phyloP scores from a whole-genome alignment of 495 filamentous ascomycete species.

The Aspergillus affinis region DNA sequence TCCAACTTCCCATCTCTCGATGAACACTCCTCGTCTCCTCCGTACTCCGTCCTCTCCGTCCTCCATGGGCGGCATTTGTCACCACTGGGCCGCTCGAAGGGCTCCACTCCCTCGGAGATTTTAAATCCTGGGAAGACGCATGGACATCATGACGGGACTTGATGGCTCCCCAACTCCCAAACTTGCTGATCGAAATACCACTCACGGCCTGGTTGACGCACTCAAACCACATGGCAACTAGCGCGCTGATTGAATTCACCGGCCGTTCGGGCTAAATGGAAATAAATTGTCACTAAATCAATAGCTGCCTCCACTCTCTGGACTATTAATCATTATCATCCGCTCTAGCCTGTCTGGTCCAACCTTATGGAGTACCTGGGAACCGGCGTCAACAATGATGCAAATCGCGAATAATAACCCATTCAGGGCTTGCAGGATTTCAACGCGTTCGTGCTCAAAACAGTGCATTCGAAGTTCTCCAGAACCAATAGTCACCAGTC shows the following conservation, averaged over 20 bases:
- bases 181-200: not conserved
- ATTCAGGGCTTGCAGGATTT: too few relatives aligned
- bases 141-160: not conserved
- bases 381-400: not conserved
- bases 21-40: too few relatives aligned
- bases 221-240: not conserved
- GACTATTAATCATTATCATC: not conserved
- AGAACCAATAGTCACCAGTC: not conserved
- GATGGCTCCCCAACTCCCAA: not conserved
- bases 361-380: not conserved
- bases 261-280: constrained; percentile 6
- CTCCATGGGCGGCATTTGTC: not conserved
- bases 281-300: not conserved
- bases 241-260: constrained; percentile 2
- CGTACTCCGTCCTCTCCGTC: too few relatives aligned
- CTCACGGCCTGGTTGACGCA: not conserved
- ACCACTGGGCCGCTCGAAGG: not conserved
- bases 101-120: not conserved
- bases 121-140: not conserved
- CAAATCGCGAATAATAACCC: not conserved
- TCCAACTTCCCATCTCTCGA: too few relatives aligned
- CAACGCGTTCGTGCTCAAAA: too few relatives aligned
- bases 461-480: not conserved
- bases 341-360: not conserved
- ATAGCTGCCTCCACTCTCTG: not conserved